These are phyloP conservation scores for Alternaria sp. DNA, from an alignment of 2,329 filamentous ascomycete species.

Conservation along the genomic window DNA sequence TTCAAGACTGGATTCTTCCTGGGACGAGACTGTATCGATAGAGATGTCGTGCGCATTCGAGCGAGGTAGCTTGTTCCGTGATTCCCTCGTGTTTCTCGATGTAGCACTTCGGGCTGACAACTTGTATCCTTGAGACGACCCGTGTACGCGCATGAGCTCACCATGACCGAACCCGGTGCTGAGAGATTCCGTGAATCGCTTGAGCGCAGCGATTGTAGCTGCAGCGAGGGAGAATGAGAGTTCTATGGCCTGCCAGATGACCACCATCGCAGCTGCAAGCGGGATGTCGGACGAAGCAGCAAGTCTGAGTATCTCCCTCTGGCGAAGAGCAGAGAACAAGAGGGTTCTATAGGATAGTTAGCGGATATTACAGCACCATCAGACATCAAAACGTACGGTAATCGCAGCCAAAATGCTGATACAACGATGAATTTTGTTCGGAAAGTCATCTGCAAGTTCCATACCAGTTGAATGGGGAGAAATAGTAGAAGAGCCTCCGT, in stretches of 20 bases:
- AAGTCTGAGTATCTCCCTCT: slow-evolving; percentile 11
- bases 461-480: slow-evolving; percentile 26
- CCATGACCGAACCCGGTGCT: slow-evolving; percentile 26
- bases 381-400: slow-evolving; percentile 18
- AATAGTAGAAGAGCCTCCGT: not conserved
- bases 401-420: slow-evolving; percentile 26
- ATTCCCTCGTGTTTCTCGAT: not conserved
- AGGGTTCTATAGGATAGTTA: slow-evolving; percentile 7
- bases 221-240: slow-evolving; percentile 19
- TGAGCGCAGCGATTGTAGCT: slow-evolving; percentile 19
- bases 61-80: not conserved
- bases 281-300: slow-evolving; percentile 8
- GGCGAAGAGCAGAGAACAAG: slow-evolving; percentile 15
- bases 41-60: not conserved
- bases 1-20: not conserved
- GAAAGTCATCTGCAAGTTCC: slow-evolving; percentile 22
- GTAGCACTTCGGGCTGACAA: slow-evolving; percentile 14
- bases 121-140: slow-evolving; percentile 13
- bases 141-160: slow-evolving; percentile 19
- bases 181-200: slow-evolving; percentile 21
- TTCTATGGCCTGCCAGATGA: slow-evolving; percentile 23
- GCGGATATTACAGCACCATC: not conserved
- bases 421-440: slow-evolving; percentile 27
- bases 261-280: slow-evolving; percentile 15
- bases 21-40: not conserved